Base-by-base conservation (phyloP, 768 basidiomycete species). In the Pholiota conissans region DNA sequence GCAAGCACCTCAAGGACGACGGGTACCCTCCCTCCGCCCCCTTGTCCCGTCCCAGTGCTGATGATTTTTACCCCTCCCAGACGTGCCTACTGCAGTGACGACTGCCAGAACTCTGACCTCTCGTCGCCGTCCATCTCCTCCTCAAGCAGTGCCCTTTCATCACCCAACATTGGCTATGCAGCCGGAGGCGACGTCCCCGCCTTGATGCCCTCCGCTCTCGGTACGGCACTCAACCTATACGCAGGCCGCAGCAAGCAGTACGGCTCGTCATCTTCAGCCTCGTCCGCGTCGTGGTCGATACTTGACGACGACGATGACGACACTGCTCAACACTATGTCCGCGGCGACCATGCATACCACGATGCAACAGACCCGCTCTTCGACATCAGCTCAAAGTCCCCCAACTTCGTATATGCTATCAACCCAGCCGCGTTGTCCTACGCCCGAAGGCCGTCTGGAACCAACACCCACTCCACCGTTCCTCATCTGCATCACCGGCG, bases 51-150 rank as follows among this genome's bases (percentile, higher is more conserved):
- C 39, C 30, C 52, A 27, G 22, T 35, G 13, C 51, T 28, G 63
- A 54, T 32, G 37, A 55, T 32, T 49, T 60, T 51, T 49, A 53
- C 55, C 39, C 57, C 67, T 56, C 64, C 52, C 58, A 89, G 87
- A 56, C 82, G 79, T 57, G 81, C 84, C 0, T 91, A 90, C 70
- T 90, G 89, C 73, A 86, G 84, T 66, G 84, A 85, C 63, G 79
- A 82, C 61, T 91, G 89, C 67, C 82, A 86, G 66, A 76, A 69
- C 57, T 70, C 75, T 48, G 89, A 90, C 71, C 72, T 81, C 54
- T 81, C 83, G 4, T 89, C 87, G 0, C 87, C 88, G 1, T 84
- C 85, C 40, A 77, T 87, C 42, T 88, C 86, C 29, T 84, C 84
- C 5, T 76, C 83, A 5, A 88, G 86, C 69, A 89, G 87, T 62